Conservation (phyloP, 179 eudicot genomes). For the Spinacia oleracea region DNA sequence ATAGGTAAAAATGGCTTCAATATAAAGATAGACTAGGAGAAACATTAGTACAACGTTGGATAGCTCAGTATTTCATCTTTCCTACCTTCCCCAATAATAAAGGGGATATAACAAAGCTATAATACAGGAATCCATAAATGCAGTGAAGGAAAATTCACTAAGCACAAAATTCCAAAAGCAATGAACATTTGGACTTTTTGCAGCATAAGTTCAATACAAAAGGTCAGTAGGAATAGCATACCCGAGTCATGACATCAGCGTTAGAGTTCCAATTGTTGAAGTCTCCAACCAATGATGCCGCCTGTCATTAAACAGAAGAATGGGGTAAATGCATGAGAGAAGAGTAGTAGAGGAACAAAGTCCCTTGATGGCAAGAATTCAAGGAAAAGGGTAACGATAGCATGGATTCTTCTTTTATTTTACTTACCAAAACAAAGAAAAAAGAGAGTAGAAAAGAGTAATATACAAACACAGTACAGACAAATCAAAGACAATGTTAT, state of each 20-base stretch:
- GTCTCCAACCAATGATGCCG: constrained; percentile 92
- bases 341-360: background rate
- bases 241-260: constrained; percentile 87
- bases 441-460: background rate
- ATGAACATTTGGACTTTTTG: background rate
- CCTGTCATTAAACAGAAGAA: constrained; percentile 39
- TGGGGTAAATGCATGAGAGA: background rate
- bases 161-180: constrained; percentile 18
- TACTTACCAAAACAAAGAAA: background rate
- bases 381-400: background rate
- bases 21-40: background rate
- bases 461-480: background rate
- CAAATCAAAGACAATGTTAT: background rate
- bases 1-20: constrained; percentile 4
- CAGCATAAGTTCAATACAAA: background rate
- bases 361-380: background rate
- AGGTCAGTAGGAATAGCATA: constrained; percentile 35
- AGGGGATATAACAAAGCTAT: background rate
- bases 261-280: constrained; percentile 94
- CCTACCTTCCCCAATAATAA: background rate
- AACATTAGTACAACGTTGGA: background rate
- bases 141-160: background rate
- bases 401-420: background rate
- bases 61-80: constrained; percentile 2
- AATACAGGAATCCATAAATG: background rate